Base-by-base conservation (phyloP, 495 filamentous ascomycete genomes). In the Beverwykella pulmonaria region DNA sequence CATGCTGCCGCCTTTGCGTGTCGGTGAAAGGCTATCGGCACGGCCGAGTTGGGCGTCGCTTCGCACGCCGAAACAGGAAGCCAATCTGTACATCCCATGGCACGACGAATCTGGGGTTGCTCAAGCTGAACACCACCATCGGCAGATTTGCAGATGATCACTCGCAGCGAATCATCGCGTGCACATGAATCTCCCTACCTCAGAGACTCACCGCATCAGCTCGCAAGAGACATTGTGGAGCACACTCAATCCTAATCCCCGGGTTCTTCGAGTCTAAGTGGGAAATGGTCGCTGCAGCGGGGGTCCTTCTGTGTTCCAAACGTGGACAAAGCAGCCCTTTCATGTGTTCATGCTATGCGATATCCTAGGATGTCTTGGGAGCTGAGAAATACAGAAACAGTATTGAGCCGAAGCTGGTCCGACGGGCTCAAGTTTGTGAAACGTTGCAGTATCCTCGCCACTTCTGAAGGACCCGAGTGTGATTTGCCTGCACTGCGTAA, bases 61-160 rank as follows among this genome's bases (percentile, higher is more conserved):
- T 39, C 15, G 29, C 0, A 2, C 3, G 9, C 59, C 58, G 1
- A 52, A 67, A 61, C 15, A 49, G 65, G 65, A 53, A 61, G 41
- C 26, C 32, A 47, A 30, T 22, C 34, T 44, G 36, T 10, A 57
- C 20, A 46, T 47, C n/a, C 5, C 32, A 25, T 7, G 19, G 30
- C 32, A 57, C 56, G 26, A 19, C 65, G 34, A 68, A 56, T 68
- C 32, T 53, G n/a, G 30, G n/a, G 39, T 46, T 47, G 36, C 46
- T 29, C 50, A 53, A 68, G 59, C 50, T 63, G 59, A 62, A 63
- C 53, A 59, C 62, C 15, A 52, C 9, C 44, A 53, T 30, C 52
- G 36, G 47, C 30, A 57, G 17, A 36, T n/a, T 57, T 32, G 39
- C 22, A 3, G n/a, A 58, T 27, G 8, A 58, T 32, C 53, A 64